Evolutionary conservation across 2,329 filamentous ascomycete genomes (phyloP).

Genomic region (Aureobasidium sp.): DNA sequence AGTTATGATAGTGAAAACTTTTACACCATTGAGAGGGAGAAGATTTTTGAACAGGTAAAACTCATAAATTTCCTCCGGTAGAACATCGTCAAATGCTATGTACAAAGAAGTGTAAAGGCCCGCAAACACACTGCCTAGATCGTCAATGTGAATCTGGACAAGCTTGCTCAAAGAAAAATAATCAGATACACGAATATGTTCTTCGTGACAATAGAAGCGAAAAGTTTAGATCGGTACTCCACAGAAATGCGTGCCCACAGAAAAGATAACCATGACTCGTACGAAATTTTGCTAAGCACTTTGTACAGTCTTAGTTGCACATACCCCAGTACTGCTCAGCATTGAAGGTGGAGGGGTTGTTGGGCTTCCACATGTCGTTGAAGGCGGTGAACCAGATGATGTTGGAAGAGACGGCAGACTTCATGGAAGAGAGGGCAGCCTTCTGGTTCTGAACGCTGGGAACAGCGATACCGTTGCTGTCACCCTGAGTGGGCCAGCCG

Average conservation of each 20-base stretch:
- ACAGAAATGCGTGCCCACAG: conserved; percentile 12
- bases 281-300: conserved; percentile 3
- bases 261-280: conserved; percentile 15
- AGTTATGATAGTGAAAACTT: no score
- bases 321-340: conserved; percentile 71
- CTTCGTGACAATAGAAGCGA: not conserved
- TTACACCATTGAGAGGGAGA: not conserved
- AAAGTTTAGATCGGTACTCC: conserved; percentile 1
- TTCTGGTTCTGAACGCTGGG: conserved; percentile 61
- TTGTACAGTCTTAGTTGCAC: conserved; percentile 14
- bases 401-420: conserved; percentile 49
- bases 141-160: conserved; percentile 3
- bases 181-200: not conserved
- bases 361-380: conserved; percentile 72
- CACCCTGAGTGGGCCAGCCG: conserved; percentile 71
- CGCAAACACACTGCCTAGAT: conserved; percentile 5
- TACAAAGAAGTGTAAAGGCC: conserved; percentile 15
- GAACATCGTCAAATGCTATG: conserved; percentile 10
- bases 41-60: not conserved
- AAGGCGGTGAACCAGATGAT: conserved; percentile 72
- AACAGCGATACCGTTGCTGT: conserved; percentile 59
- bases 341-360: conserved; percentile 55
- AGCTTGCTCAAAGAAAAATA: not conserved
- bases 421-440: conserved; percentile 59
- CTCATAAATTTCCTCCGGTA: not conserved